phyloP scores from a whole-genome alignment of 768 basidiomycete species.

The Termitomyces sp. region DNA sequence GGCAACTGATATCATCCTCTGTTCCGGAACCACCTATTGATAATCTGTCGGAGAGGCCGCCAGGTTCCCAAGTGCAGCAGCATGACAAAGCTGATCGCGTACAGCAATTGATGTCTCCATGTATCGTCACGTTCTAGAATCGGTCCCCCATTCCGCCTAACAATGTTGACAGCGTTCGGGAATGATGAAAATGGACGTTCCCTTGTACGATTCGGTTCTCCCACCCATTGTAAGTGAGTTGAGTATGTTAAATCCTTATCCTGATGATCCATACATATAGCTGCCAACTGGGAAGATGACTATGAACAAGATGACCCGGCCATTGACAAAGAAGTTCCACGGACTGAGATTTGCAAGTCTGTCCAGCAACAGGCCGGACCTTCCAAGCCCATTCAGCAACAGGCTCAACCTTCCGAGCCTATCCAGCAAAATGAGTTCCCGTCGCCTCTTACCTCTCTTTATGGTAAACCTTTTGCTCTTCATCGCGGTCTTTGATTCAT shows the following conservation, averaged over 20 bases:
- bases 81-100: background rate
- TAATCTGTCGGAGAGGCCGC: background rate
- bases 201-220: background rate
- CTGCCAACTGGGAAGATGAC: background rate
- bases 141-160: background rate
- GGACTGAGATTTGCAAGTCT: background rate
- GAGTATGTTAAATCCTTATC: background rate
- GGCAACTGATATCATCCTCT: background rate
- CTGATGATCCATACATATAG: background rate
- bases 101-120: background rate
- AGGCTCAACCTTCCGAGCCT: background rate
- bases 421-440: background rate
- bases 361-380: background rate
- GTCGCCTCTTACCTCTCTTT: background rate
- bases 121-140: background rate
- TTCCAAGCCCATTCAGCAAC: background rate
- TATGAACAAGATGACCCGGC: background rate
- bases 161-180: background rate
- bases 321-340: background rate
- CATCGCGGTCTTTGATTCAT: background rate
- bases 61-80: background rate
- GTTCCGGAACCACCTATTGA: background rate
- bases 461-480: background rate
- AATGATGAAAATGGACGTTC: background rate
- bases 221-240: background rate